Percentiles rank a stretch among this genome's conserved stretches.
phyloP scores from a whole-genome alignment of 257 asterid species.

The Capsicum baccatum region DNA sequence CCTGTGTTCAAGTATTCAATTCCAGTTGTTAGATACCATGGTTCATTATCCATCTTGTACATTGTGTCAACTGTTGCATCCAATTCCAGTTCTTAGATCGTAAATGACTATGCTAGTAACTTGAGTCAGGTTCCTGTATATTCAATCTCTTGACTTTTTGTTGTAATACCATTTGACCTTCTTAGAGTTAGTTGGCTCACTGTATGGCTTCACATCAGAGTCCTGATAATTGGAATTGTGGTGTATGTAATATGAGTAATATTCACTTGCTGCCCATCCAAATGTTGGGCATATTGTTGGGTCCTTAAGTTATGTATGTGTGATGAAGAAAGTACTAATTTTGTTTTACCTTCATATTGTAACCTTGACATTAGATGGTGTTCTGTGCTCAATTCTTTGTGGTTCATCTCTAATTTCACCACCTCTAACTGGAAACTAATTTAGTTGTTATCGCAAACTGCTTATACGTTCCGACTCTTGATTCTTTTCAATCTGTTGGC shows the following conservation, averaged over 20 bases:
- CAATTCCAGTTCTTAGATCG: background rate
- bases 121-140: conserved; percentile 24
- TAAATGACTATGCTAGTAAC: background rate
- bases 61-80: background rate
- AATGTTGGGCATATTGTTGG: background rate
- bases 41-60: conserved; percentile 10
- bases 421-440: background rate
- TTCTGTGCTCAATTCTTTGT: background rate
- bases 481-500: background rate
- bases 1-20: conserved; percentile 10
- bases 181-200: conserved; percentile 1
- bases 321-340: conserved; percentile 11
- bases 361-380: background rate
- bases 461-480: background rate
- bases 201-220: background rate
- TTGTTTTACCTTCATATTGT: background rate
- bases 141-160: background rate
- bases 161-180: background rate
- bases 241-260: background rate
- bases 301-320: background rate
- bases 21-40: conserved; percentile 13
- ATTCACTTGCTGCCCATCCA: background rate
- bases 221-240: background rate
- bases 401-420: conserved; percentile 16
- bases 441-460: conserved; percentile 7